Evolutionary conservation across 768 basidiomycete species (phyloP), one percentile per base, ranked within the genome.

Genomic region (Russula abietina): DNA sequence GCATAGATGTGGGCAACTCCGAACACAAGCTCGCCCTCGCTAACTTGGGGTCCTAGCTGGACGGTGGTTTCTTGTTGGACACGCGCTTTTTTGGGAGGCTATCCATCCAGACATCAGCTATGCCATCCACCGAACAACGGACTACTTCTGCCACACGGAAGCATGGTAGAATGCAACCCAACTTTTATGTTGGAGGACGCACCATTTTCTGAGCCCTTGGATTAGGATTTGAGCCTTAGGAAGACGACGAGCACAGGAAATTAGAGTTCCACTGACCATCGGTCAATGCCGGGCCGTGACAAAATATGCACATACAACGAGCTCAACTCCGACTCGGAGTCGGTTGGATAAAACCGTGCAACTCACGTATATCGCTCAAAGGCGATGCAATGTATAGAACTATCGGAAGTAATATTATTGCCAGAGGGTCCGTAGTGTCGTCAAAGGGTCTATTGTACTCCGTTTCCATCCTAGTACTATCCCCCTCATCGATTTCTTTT

Each of bases 1-100:
- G 97, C 96, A 71, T 89, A 98, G 80, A 98, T 98, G 81, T 96
- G 96, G 12, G 97, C 97, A 65, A 98, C 94, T 69, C 96, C 96
- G 73, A 96, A 98, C 48, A 98, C 96, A 71, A 89, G 86, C 78
- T 98, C 94, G 73, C 96, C 94, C 75, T 97, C 94, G 65, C 88
- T 88, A 71, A 95, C 91, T 75, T 98, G 89, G 70, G 95, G 96
- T 68, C 96, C 95, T 76, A 97, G 91, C 58, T 88, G 87, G 73
- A 94, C 91, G 69, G 90, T 83, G 73, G 82, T 84, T 73, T 91
- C 89, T 76, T 91, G 89, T 75, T 85, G 81, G 65, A 78, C 86
- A 78, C 88, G 91, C 75, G 76, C 79, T 81, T 88, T 89, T 79
- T 89, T 93, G 75, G 91, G 91, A 67, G 91, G 78, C 91, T 93